These are phyloP conservation scores for Zelonia costaricensis DNA, from an alignment of 208 protist genomes.

Conservation along the genomic window DNA sequence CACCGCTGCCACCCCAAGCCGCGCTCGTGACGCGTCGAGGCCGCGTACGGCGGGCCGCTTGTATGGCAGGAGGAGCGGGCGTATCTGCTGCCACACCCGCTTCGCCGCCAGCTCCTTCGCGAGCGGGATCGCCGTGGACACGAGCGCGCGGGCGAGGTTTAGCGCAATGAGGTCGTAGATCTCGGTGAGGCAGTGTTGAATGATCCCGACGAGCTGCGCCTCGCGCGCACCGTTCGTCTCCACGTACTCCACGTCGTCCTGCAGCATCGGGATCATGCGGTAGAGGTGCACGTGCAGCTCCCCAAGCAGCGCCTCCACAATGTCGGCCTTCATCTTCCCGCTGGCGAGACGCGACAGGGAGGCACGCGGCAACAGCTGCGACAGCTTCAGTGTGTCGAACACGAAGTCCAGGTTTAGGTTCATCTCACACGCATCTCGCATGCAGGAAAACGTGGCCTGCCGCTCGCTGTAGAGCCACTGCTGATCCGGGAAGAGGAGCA, in stretches of 20 bases:
- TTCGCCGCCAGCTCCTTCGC: slow-evolving; percentile 76
- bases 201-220: slow-evolving; percentile 46
- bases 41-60: slow-evolving; percentile 9
- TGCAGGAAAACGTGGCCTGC: slow-evolving; percentile 51
- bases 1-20: neutral
- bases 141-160: slow-evolving; percentile 50
- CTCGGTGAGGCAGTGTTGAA: slow-evolving; percentile 87
- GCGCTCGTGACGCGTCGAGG: neutral
- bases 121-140: slow-evolving; percentile 54
- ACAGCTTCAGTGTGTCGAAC: slow-evolving; percentile 74
- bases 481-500: slow-evolving; percentile 73
- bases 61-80: slow-evolving; percentile 19
- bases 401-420: slow-evolving; percentile 80
- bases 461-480: slow-evolving; percentile 80
- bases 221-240: slow-evolving; percentile 68
- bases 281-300: slow-evolving; percentile 65
- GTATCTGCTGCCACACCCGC: slow-evolving; percentile 44
- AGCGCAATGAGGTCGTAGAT: slow-evolving; percentile 85
- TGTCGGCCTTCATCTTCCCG: slow-evolving; percentile 83
- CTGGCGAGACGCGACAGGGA: slow-evolving; percentile 24
- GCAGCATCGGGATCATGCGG: slow-evolving; percentile 59
- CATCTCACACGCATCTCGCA: slow-evolving; percentile 81
- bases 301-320: slow-evolving; percentile 77
- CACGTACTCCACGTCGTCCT: slow-evolving; percentile 66
- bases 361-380: slow-evolving; percentile 31